These are phyloP conservation scores for Dictyostelium citrinum DNA, from an alignment of 78 protist genomes.

Conservation along the genomic window DNA sequence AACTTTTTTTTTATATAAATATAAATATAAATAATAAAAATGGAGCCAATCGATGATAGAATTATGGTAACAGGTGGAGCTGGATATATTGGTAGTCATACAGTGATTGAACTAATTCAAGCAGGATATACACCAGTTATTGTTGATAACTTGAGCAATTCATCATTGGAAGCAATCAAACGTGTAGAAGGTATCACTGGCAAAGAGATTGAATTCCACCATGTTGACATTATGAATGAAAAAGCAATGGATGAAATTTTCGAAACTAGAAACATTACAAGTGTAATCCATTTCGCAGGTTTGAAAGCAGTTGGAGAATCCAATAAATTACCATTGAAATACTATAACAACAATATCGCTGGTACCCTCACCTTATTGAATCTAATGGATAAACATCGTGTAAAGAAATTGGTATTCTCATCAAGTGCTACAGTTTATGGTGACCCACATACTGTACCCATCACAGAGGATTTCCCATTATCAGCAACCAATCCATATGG, in stretches of 20 bases:
- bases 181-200: constrained; percentile 88
- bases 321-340: constrained; percentile 87
- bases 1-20: background rate
- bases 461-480: constrained; percentile 87
- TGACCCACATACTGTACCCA: constrained; percentile 78
- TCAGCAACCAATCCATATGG: constrained; percentile 96
- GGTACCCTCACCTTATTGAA: constrained; percentile 88
- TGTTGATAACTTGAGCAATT: constrained; percentile 91
- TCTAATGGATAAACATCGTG: constrained; percentile 83
- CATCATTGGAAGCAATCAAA: constrained; percentile 62
- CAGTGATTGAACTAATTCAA: constrained; percentile 83
- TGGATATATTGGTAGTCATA: constrained; percentile 99
- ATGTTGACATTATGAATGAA: constrained; percentile 82
- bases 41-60: constrained; percentile 77
- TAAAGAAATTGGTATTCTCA: constrained; percentile 92
- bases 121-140: constrained; percentile 91
- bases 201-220: constrained; percentile 70
- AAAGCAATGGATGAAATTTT: constrained; percentile 77
- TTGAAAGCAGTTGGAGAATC: constrained; percentile 97
- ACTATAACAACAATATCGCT: constrained; percentile 95
- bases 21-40: background rate
- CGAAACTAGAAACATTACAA: constrained; percentile 6
- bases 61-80: constrained; percentile 94
- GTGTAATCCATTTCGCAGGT: constrained; percentile 96
- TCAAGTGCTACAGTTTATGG: constrained; percentile 99